Evolutionary conservation across 2,329 filamentous ascomycete species (phyloP), one percentile per base, ranked within the genome.

Genomic region (Elsinoe ampelina): DNA sequence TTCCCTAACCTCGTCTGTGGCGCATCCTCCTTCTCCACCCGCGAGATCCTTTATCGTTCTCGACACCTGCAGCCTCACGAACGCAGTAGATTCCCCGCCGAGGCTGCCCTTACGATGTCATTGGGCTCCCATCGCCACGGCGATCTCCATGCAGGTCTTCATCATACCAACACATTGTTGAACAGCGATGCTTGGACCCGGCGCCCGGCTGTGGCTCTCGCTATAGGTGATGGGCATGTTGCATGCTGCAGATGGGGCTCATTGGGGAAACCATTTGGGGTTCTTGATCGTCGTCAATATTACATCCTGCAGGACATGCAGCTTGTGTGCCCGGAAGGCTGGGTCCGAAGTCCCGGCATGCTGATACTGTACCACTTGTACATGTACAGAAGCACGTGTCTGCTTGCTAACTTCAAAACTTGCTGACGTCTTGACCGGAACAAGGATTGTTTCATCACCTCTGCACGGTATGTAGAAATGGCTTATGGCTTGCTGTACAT

Each of bases 261-360:
- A 8, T 5, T 30, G 26, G 26, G 26, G 26, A 30, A 30, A 30
- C 26, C 26, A 30, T 30, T 30, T 30, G 26, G 26, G 26, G 8
- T 30, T 8, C 5, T 30, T 26, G 30, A 15, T 34, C 26, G 22
- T n/a, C 45, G 22, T 13, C 26, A 15, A 50, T 34, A 15, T 20
- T 50, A 26, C 45, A 50, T 50, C 45, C 45, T 50, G 45, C 45
- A 50, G 45, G 45, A 34, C 26, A 34, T 19, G 22, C 45, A 50
- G 32, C 10, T 50, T 19, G 15, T 20, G 45, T 50, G 11, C 17
- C 19, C 41, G 41, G 41, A 22, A 45, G 19, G 20, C n/a, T 12
- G 20, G 19, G 20, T 45, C 41, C 41, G 41, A 45, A 22, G 2
- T 22, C 19, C 41, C 41, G 41, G 19, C 10, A 22, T 45, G 19